Conservation (phyloP, 2,329 filamentous ascomycete species). For the Cladosporium cucumerinum region DNA sequence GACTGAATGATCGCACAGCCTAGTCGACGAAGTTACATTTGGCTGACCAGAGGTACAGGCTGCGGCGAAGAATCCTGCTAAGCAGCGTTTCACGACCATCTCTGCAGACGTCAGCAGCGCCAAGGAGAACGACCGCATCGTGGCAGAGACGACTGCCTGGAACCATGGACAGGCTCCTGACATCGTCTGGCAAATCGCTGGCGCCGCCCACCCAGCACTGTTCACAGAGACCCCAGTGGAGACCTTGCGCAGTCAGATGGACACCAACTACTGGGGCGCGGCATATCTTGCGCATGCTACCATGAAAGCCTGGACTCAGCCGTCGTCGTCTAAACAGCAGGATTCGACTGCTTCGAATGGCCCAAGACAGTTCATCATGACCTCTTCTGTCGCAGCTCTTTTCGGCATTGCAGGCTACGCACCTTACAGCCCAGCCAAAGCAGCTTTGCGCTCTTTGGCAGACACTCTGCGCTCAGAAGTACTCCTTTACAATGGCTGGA, state of each 20-base stretch:
- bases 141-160: conserved; percentile 72
- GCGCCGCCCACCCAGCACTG: conserved; percentile 68
- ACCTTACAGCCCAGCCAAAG: conserved; percentile 80
- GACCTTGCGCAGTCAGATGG: conserved; percentile 74
- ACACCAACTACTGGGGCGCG: conserved; percentile 85
- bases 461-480: conserved; percentile 83
- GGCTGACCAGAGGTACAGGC: conserved; percentile 44
- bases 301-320: conserved; percentile 68
- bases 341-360: background rate
- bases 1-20: conserved; percentile 12
- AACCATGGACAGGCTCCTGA: conserved; percentile 72
- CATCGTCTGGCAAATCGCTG: conserved; percentile 88
- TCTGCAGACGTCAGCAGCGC: conserved; percentile 74
- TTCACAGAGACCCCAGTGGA: conserved; percentile 71
- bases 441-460: conserved; percentile 75
- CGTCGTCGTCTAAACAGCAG: conserved; percentile 27
- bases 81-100: conserved; percentile 79
- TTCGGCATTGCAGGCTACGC: conserved; percentile 77
- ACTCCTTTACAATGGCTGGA: conserved; percentile 72
- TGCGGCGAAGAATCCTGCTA: conserved; percentile 60
- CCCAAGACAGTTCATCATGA: conserved; percentile 83
- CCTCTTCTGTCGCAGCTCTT: conserved; percentile 72
- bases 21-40: background rate
- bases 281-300: conserved; percentile 82
- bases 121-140: conserved; percentile 65